Base-by-base conservation (phyloP, 371 early-diverging fungal species). In the Catenaria anguillulae region DNA sequence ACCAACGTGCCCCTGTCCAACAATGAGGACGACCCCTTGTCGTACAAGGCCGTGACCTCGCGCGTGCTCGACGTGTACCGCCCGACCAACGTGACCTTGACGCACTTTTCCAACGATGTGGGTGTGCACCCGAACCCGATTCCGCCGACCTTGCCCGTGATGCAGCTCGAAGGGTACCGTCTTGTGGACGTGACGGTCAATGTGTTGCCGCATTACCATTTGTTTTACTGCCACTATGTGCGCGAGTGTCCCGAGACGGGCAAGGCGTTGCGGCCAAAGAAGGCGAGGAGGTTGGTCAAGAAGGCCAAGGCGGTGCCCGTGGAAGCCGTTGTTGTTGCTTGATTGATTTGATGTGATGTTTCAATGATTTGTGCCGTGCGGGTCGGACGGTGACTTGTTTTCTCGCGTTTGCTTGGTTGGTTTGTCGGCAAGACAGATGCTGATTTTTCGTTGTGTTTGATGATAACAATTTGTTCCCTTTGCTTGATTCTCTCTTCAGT, bases 1-100 rank as follows among this genome's bases (percentile, higher is more conserved):
- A 89, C 91, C 56, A 91, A 88, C 67, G 80, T 92, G 59, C 86
- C 91, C 21, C 78, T 85, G 35, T 50, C 50, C 4, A 29, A 24
- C 29, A 29, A 50, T 29, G 29, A 24, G 13, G 17, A 29, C 50
- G 26, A 29, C 50, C 45, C 45, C 19, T 29, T 26, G 61, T 61
- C 70, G 67, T 33, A 58, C 70, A 24, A 62, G 64, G 19, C 62
- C 64, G 6, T 62, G 50, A 6, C 43, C 63, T n/a, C 24, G 56
- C n/a, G 45, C 46, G 10, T 31, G 60, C 37, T 55, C 43, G 26
- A 42, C 63, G 12, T 36, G 33, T 33, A 36, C 55, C 24, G 50
- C 29, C 10, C 40, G 29, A 33, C 43, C n/a, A 55, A 63, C 46
- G 23, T 46, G 42, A 24, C 34, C 2, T 2, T 65, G 63, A 31